Percentiles rank a stretch among this genome's conserved stretches.
phyloP scores from a whole-genome alignment of 2,329 filamentous ascomycete genomes.

The Xylaria sp. region DNA sequence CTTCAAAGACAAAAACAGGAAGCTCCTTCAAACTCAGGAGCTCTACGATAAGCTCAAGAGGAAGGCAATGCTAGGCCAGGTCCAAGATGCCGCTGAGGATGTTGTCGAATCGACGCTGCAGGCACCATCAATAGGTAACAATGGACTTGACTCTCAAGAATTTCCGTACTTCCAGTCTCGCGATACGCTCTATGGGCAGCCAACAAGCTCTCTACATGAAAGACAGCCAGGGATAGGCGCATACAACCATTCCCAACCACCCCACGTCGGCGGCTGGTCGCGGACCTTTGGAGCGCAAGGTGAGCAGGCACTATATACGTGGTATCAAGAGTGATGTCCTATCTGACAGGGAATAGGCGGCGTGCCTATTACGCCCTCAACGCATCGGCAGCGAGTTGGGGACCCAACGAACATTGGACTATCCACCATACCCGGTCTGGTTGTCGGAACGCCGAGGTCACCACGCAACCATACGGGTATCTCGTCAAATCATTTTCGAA shows the following conservation, averaged over 20 bases:
- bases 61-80: conserved; percentile 58
- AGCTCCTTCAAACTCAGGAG: conserved; percentile 70
- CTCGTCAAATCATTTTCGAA: conserved; percentile 28
- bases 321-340: not conserved
- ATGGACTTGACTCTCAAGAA: conserved; percentile 17
- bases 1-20: conserved; percentile 73
- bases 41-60: conserved; percentile 66
- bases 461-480: conserved; percentile 30
- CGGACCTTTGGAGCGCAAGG: conserved; percentile 22
- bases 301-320: not conserved
- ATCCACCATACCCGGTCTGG: conserved; percentile 41
- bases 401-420: conserved; percentile 35
- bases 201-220: conserved; percentile 12
- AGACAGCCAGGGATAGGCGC: conserved; percentile 3
- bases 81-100: conserved; percentile 60
- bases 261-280: conserved; percentile 21
- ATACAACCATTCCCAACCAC: conserved; percentile 14
- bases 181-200: conserved; percentile 17
- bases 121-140: conserved; percentile 31
- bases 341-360: conserved; percentile 33
- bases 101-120: conserved; percentile 51
- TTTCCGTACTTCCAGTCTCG: conserved; percentile 13
- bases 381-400: conserved; percentile 41
- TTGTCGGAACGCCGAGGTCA: conserved; percentile 38
- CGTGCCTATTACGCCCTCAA: conserved; percentile 43